Evolutionary conservation across 768 basidiomycete species (phyloP).

Genomic region (Clitopilus passeckerianus): DNA sequence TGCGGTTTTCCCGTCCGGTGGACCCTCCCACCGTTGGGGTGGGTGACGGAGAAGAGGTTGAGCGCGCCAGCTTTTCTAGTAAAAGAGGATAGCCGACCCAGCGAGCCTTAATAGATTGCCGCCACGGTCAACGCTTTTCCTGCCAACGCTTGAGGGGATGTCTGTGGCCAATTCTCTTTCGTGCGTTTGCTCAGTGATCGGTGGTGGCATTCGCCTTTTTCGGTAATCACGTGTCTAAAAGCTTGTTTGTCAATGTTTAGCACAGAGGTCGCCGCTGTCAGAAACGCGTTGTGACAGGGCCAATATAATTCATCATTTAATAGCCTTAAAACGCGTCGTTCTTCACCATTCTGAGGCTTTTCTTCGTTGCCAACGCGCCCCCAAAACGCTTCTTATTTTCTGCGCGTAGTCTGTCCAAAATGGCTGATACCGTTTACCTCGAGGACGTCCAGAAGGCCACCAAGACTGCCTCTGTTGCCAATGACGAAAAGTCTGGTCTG

Average conservation of each 20-base stretch:
- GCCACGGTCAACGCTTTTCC: background rate
- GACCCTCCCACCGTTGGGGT: conserved; percentile 56
- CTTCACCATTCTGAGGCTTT: background rate
- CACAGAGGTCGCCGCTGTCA: background rate
- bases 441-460: conserved; percentile 34
- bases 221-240: background rate
- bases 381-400: conserved; percentile 1
- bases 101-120: background rate
- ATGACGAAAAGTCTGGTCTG: conserved; percentile 4
- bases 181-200: background rate
- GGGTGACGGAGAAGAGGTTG: conserved; percentile 66
- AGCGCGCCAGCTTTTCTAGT: conserved; percentile 68
- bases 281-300: background rate
- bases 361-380: conserved; percentile 7
- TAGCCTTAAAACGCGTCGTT: background rate
- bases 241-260: background rate
- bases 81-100: conserved; percentile 1
- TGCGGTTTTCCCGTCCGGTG: conserved; percentile 38
- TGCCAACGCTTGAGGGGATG: background rate
- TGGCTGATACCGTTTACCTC: conserved; percentile 29
- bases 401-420: background rate
- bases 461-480: conserved; percentile 4
- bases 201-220: background rate
- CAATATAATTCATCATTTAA: background rate
- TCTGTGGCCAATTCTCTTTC: background rate